Evolutionary conservation across 495 filamentous ascomycete species (phyloP).

Genomic region (Staphylotrichum tortipilum): DNA sequence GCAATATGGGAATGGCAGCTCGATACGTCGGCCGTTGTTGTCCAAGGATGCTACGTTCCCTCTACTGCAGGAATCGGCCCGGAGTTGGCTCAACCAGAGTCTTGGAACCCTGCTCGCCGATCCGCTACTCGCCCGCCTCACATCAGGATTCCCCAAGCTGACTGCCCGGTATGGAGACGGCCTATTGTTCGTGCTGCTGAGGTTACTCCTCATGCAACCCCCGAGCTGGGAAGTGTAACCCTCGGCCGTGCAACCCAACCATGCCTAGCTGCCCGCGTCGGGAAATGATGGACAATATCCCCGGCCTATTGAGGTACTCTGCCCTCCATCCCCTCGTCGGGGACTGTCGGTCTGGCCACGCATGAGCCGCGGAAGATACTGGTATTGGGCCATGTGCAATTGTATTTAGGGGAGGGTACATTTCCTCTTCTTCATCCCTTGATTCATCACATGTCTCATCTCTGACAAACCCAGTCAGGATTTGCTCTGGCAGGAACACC

Average conservation of each 20-base stretch:
- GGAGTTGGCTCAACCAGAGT: background rate
- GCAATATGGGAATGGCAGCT: too few relatives aligned
- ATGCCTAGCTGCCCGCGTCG: background rate
- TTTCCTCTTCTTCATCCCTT: background rate
- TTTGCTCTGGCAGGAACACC: background rate
- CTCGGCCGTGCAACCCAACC: slow-evolving; percentile 3
- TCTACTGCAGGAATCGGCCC: background rate
- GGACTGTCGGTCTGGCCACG: too few relatives aligned
- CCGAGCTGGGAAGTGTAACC: slow-evolving; percentile 2
- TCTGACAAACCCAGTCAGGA: background rate
- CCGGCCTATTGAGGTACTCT: too few relatives aligned
- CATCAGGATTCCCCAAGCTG: background rate
- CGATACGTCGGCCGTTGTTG: too few relatives aligned
- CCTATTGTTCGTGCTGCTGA: background rate
- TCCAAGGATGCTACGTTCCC: slow-evolving; percentile 1
- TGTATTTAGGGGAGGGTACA: background rate
- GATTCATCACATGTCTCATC: background rate
- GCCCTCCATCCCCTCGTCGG: too few relatives aligned
- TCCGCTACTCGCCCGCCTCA: background rate
- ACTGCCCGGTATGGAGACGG: background rate
- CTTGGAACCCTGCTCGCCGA: background rate
- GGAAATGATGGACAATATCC: background rate
- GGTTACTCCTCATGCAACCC: background rate
- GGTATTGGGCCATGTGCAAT: background rate
- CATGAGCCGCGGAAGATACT: too few relatives aligned